A percentile compares a stretch with the other conserved stretches of the same genome.
Evolutionary conservation across 1,284 basidiomycete species (phyloP).

Genomic region (Schizopora paradoxa): DNA sequence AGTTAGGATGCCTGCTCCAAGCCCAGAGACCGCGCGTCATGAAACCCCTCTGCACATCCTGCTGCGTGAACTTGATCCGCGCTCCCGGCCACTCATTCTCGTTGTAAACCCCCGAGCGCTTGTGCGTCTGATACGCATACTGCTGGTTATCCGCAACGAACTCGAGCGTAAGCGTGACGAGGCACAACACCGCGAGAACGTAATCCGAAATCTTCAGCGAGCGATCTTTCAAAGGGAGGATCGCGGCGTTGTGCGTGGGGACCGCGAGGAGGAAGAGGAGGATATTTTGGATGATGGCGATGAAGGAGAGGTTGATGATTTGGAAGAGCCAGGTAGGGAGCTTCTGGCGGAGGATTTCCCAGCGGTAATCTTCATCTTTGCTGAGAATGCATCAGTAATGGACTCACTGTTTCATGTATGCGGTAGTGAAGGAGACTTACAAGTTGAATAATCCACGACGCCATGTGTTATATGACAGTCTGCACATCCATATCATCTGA

Average conservation of each 20-base stretch:
- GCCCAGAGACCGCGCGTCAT: slow-evolving; percentile 81
- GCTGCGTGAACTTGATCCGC: slow-evolving; percentile 54
- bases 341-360: slow-evolving; percentile 69
- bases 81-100: slow-evolving; percentile 62
- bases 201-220: slow-evolving; percentile 59
- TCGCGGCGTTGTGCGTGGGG: slow-evolving; percentile 50
- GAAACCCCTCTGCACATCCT: slow-evolving; percentile 78
- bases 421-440: slow-evolving; percentile 34
- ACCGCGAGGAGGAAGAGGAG: slow-evolving; percentile 72
- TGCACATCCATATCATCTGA: slow-evolving; percentile 63
- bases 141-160: slow-evolving; percentile 90
- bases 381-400: slow-evolving; percentile 25
- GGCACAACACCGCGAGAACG: slow-evolving; percentile 51
- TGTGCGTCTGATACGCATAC: slow-evolving; percentile 78
- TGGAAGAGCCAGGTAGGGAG: slow-evolving; percentile 72
- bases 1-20: slow-evolving; percentile 88
- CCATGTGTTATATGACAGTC: slow-evolving; percentile 81
- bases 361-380: slow-evolving; percentile 88
- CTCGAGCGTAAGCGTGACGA: slow-evolving; percentile 62
- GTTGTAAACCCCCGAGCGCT: slow-evolving; percentile 45
- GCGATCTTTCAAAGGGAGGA: slow-evolving; percentile 45
- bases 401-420: not conserved
- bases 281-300: slow-evolving; percentile 74
- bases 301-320: slow-evolving; percentile 76
- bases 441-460: slow-evolving; percentile 78